These are phyloP conservation scores for Plasmodium knowlesi DNA, from an alignment of 169 alveolate genomes.

Conservation along the genomic window DNA sequence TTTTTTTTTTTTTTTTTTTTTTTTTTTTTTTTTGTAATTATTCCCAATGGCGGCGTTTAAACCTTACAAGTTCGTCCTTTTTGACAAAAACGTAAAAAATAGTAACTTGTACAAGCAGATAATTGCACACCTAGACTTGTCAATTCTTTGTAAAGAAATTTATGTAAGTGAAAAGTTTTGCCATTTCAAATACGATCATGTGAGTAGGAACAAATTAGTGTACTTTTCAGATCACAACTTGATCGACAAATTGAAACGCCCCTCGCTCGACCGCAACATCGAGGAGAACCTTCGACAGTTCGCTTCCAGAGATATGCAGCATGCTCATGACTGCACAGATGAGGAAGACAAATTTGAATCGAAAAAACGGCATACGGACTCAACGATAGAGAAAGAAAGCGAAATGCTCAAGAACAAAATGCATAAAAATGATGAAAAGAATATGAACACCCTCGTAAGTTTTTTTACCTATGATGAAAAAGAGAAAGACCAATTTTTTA, in stretches of 20 bases:
- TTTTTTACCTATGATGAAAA: slow-evolving; percentile 27
- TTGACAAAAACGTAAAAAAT: slow-evolving; percentile 27
- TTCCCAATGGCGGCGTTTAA: slow-evolving; percentile 54
- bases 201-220: slow-evolving; percentile 19
- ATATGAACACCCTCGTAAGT: slow-evolving; percentile 18
- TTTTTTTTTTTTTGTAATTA: not conserved
- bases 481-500: not conserved
- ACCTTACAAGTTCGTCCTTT: slow-evolving; percentile 60
- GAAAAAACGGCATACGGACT: not conserved
- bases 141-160: slow-evolving; percentile 64
- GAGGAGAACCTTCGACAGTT: not conserved
- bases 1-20: not conserved
- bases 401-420: not conserved
- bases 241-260: slow-evolving; percentile 3
- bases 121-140: slow-evolving; percentile 31
- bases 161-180: slow-evolving; percentile 32
- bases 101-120: slow-evolving; percentile 10
- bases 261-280: not conserved
- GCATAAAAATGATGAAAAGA: not conserved
- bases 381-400: not conserved
- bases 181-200: slow-evolving; percentile 20
- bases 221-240: slow-evolving; percentile 21
- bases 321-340: not conserved
- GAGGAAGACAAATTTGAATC: not conserved
- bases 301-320: not conserved